phyloP scores from a whole-genome alignment of 176 grass and related monocot species.

The Paspalum vaginatum region DNA sequence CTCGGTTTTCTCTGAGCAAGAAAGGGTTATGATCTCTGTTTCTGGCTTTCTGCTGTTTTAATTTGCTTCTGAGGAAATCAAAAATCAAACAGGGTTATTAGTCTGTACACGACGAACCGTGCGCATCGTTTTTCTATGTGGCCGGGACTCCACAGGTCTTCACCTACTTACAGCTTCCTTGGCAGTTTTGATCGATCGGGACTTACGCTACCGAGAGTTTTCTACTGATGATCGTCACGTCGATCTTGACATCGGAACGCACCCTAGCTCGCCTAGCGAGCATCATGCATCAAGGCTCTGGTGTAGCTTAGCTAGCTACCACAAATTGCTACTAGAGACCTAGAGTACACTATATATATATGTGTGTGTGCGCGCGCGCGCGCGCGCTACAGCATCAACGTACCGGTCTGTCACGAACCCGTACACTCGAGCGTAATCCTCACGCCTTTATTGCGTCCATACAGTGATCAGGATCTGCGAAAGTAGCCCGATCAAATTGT shows the following conservation, averaged over 20 bases:
- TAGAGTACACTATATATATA: no score
- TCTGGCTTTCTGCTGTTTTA: neutral
- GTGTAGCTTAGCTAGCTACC: neutral
- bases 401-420: neutral
- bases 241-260: conserved; percentile 32
- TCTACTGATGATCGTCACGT: conserved; percentile 34
- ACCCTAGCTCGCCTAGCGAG: neutral
- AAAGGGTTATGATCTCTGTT: no score
- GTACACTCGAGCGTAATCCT: conserved; percentile 15
- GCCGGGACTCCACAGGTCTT: neutral
- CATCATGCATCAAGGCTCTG: neutral
- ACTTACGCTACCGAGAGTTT: neutral
- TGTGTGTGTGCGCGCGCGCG: no score
- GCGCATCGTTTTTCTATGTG: neutral
- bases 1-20: no score
- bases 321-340: neutral
- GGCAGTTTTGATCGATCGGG: neutral
- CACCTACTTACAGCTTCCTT: neutral
- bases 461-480: neutral
- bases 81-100: neutral
- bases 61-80: neutral
- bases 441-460: conserved; percentile 19
- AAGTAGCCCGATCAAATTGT: neutral
- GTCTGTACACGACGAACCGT: neutral
- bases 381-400: neutral